Base-by-base conservation (phyloP, 2,329 filamentous ascomycete genomes). In the Aspergillus sclerotialis region DNA sequence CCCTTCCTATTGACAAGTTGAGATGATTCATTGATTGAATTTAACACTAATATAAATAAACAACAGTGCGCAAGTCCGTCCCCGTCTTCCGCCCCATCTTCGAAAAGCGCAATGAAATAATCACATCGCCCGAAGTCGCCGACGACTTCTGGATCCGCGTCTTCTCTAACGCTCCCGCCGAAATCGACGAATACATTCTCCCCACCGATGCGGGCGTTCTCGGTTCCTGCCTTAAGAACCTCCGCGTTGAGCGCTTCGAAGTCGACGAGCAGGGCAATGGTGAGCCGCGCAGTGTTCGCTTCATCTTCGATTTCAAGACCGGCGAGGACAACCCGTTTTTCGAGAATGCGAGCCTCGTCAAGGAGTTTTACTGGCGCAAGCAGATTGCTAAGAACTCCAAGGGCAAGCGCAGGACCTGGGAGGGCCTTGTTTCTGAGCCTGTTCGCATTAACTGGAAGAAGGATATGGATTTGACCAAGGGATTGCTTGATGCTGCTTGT, bases 101-200 rank as follows among this genome's bases (percentile, higher is more conserved):
- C 69, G 72, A 75, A 51, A 84, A 84, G 66, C 86, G 90, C 57
- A 71, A 76, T 46, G 73, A 76, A 49, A 64, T 87, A 44, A 69
- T 92, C 45, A 63, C 75, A 44, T 72, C 80, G 55, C 89, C 95
- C 55, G 47, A 55, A 10, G 49, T 65, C 11, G 42, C 59, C 38
- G 40, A 49, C 49, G 79, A 85, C 68, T 98, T 96, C 77, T 96
- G 92, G 92, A 73, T 85, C n/a, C 76, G 93, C 38, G 89, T 95
- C 37, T 75, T 96, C 59, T 85, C 94, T 69, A 82, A 88, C 66
- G 80, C 84, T 3, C 88, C 89, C 2, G 73, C 76, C 30, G 87
- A 94, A 44, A 76, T 98, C 49, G 88, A 94, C 65, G 81, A 87
- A 64, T 88, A 82, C 71, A 83, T 96, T 57, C 81, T 87, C 58